Conservation (phyloP, 176 grass and related monocot species). For the Musa schizocarpa region DNA sequence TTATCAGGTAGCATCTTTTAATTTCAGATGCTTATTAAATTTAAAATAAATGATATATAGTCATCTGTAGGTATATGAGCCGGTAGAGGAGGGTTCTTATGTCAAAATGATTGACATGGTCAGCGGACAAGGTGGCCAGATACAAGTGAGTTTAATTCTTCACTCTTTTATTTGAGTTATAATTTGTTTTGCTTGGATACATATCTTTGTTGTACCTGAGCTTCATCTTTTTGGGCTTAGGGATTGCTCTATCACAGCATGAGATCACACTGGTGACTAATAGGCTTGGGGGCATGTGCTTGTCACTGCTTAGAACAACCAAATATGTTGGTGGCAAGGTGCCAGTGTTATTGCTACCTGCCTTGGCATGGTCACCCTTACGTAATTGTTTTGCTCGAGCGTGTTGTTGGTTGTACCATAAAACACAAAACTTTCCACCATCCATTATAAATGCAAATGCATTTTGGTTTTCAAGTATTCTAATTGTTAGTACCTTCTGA, state of each 20-base stretch:
- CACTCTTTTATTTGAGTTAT: conserved; percentile 5
- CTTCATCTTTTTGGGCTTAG: no score
- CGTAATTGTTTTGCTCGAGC: background rate
- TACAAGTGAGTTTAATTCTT: conserved; percentile 48
- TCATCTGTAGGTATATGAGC: conserved; percentile 70
- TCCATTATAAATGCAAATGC: background rate
- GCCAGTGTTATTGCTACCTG: background rate
- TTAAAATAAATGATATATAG: conserved; percentile 18
- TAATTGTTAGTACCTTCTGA: no score
- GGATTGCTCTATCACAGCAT: background rate
- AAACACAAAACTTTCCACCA: background rate
- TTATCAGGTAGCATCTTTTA: background rate
- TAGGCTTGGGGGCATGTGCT: background rate
- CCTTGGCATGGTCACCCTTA: background rate
- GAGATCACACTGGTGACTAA: background rate
- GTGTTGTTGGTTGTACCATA: background rate
- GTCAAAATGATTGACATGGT: conserved; percentile 97
- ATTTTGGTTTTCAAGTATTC: no score
- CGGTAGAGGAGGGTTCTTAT: conserved; percentile 89
- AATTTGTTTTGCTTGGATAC: background rate
- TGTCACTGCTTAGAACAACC: background rate
- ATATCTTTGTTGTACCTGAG: background rate
- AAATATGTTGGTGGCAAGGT: background rate
- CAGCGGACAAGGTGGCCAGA: conserved; percentile 68
- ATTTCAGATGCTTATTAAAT: conserved; percentile 3